These are phyloP conservation scores for Aechmea fasciata DNA, from an alignment of 176 grass and related monocot genomes.

Conservation along the genomic window DNA sequence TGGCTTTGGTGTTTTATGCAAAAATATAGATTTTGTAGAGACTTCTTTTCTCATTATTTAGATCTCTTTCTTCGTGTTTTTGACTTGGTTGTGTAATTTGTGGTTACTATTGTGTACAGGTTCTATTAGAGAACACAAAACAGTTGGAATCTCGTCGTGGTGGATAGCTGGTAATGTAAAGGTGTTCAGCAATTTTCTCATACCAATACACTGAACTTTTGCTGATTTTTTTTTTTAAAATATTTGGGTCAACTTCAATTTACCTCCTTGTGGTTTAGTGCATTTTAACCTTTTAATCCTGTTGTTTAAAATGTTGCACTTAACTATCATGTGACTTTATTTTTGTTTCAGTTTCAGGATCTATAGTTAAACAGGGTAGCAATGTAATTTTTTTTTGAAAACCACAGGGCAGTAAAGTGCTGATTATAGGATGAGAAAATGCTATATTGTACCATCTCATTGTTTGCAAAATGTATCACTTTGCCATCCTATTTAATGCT, in stretches of 20 bases:
- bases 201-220: background rate
- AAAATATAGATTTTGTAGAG: background rate
- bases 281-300: too few species aligned
- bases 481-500: too few species aligned
- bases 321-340: too few species aligned
- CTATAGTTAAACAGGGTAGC: too few species aligned
- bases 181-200: background rate
- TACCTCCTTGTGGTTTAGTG: too few species aligned
- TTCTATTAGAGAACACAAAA: constrained; percentile 72
- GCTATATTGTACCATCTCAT: too few species aligned
- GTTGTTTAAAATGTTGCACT: too few species aligned
- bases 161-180: background rate
- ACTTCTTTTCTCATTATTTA: background rate
- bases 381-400: too few species aligned
- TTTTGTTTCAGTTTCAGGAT: too few species aligned
- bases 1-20: background rate
- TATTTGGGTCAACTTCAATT: background rate
- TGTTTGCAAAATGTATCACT: too few species aligned
- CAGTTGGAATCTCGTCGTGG: constrained; percentile 60
- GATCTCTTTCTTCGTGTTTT: background rate
- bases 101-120: constrained; percentile 28
- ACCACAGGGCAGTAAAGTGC: too few species aligned
- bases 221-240: background rate
- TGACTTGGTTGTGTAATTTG: background rate
- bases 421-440: too few species aligned